These are phyloP conservation scores for Desmodesmus armatus DNA, from an alignment of 139 green algal genomes.

Conservation along the genomic window DNA sequence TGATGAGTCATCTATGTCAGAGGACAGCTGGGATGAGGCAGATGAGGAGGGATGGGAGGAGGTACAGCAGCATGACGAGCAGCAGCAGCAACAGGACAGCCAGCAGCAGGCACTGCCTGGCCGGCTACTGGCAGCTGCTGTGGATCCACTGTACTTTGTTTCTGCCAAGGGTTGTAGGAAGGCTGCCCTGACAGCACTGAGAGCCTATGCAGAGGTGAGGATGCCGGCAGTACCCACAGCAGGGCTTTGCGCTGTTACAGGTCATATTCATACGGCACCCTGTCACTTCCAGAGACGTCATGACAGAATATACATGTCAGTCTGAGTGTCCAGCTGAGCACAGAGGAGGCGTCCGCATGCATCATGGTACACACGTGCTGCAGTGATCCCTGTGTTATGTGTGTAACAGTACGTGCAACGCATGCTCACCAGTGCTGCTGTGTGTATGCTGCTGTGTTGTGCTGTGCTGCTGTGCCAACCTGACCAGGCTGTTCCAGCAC, in stretches of 20 bases:
- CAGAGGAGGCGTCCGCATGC: too few species aligned
- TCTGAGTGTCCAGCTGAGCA: too few species aligned
- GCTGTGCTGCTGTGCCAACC: background rate
- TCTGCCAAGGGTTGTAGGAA: background rate
- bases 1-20: too few species aligned
- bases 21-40: slow-evolving; percentile 15
- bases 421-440: background rate
- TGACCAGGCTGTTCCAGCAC: background rate
- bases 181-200: background rate
- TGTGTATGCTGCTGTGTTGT: background rate
- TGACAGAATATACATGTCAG: too few species aligned
- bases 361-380: too few species aligned
- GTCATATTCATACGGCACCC: too few species aligned
- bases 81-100: slow-evolving; percentile 25
- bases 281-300: too few species aligned
- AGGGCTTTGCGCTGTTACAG: too few species aligned
- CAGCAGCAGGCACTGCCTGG: too few species aligned
- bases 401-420: background rate
- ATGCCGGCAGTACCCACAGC: background rate
- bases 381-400: too few species aligned
- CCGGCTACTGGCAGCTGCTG: slow-evolving; percentile 33
- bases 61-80: background rate
- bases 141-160: slow-evolving; percentile 14
- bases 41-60: slow-evolving; percentile 37
- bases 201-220: slow-evolving; percentile 1